Percentiles rank a stretch among this genome's conserved stretches.
phyloP scores from a whole-genome alignment of 75 land plant species.

The Sequoiadendron giganteum region DNA sequence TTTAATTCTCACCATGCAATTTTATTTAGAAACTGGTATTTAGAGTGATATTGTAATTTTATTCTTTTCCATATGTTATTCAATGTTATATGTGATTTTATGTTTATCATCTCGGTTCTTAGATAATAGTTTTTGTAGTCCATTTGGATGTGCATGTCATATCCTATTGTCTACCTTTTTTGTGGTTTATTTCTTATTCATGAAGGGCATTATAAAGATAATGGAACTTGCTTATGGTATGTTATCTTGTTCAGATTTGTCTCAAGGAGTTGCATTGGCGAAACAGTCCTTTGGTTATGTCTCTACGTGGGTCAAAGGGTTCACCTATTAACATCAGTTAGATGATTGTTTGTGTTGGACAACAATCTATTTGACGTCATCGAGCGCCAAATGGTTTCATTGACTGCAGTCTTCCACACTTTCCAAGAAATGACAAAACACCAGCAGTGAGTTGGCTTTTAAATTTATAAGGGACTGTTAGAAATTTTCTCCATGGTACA shows the following conservation, averaged over 20 bases:
- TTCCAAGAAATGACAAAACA: constrained; percentile 62
- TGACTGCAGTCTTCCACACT: constrained; percentile 91
- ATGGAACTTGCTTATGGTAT: background rate
- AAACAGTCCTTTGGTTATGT: constrained; percentile 97
- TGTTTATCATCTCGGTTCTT: background rate
- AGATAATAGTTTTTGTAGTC: background rate
- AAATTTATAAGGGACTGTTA: background rate
- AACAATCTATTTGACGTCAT: constrained; percentile 87
- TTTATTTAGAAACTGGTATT: background rate
- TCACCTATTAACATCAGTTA: constrained; percentile 92
- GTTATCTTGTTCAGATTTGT: constrained; percentile 54
- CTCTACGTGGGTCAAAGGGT: constrained; percentile 96
- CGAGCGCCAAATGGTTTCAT: constrained; percentile 97
- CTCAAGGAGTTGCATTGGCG: constrained; percentile 79
- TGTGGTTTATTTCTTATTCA: background rate
- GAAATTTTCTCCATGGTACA: background rate
- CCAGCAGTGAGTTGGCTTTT: constrained; percentile 49
- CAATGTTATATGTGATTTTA: background rate
- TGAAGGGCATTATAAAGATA: background rate
- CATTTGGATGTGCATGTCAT: background rate
- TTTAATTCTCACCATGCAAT: background rate
- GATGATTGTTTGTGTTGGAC: constrained; percentile 98
- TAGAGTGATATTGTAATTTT: background rate
- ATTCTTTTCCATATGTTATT: background rate
- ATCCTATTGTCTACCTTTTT: background rate